Base-by-base conservation (phyloP, 805 yeast species). In the Wickerhamomyces silvicola region DNA sequence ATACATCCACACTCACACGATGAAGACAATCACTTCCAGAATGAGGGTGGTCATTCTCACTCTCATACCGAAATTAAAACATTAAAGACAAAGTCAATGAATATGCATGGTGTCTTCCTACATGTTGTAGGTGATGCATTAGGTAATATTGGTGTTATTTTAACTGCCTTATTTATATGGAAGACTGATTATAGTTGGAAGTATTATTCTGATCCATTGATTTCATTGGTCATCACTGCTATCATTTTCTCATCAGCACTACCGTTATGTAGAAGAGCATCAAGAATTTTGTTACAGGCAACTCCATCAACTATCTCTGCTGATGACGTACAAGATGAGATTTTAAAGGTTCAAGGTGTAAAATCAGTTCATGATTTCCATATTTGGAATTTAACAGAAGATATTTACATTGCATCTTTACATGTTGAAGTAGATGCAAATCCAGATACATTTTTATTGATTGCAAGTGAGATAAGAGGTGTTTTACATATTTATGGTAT, bases 41-140 rank as follows among this genome's bases (percentile, higher is more conserved):
- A n/a, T 25, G 36, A 28, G 4, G 44, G 41, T 27, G 30, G 31
- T 7, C 47, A 47, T 25, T 26, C 36, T 8, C 45, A 44, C 12
- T 24, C 30, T n/a, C 28, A 37, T 24, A 20, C 22, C 7, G 22
- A 26, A 17, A 28, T 25, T n/a, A 16, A 21, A n/a, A 41, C 38
- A 12, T 39, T 41, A 21, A 50, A 54, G 32, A 47, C 58, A 20
- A 75, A 72, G 52, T 83, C 95, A n/a, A 65, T 90, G 64, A 90
- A 92, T 59, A 90, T 90, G 97, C 88, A 85, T 49, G 98, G 98
- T 42, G 97, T 90, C 4, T 92, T 85, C 53, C 66, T 90, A 51
- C 98, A 90, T 53, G 98, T 92, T 10, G 41, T 92, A 46, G 97
- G 97, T 27, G 98, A 90, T 59, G 97, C 97, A 1, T 66, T 90